A percentile compares a stretch with the other conserved stretches of the same genome.
Conservation (phyloP, 768 basidiomycete genomes). For the Porpolomopsis calyptriformis region DNA sequence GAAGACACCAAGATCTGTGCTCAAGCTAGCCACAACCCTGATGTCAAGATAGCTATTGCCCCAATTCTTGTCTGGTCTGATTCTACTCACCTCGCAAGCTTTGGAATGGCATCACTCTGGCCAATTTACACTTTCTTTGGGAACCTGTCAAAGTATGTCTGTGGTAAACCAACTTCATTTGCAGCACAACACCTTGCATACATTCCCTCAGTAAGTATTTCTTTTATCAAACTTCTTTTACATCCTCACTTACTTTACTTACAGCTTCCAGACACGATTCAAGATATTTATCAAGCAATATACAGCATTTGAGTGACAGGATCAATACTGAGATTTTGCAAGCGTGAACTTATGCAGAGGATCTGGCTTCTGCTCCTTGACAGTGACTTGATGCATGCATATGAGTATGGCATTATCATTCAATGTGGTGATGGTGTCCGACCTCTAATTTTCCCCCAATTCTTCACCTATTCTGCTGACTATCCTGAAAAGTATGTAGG, state of each 20-base stretch:
- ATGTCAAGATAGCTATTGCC: constrained; percentile 10
- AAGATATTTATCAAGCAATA: constrained; percentile 4
- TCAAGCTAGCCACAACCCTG: constrained; percentile 8
- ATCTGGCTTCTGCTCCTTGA: constrained; percentile 18
- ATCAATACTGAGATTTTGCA: constrained; percentile 12
- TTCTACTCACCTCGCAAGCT: constrained; percentile 19
- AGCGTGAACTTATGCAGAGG: constrained; percentile 19
- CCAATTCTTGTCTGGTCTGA: constrained; percentile 21
- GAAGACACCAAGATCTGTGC: constrained; percentile 7
- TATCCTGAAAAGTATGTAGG: constrained; percentile 21
- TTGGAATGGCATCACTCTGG: constrained; percentile 23
- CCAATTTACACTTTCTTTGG: constrained; percentile 27
- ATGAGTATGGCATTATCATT: constrained; percentile 15
- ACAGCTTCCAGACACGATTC: constrained; percentile 10
- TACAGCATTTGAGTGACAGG: background rate
- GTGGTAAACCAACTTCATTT: constrained; percentile 13
- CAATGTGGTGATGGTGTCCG: constrained; percentile 14
- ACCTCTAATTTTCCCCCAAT: constrained; percentile 16
- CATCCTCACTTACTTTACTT: constrained; percentile 8
- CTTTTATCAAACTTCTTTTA: background rate
- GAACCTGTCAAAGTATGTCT: constrained; percentile 25
- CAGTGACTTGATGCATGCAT: constrained; percentile 18
- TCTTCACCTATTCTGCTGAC: constrained; percentile 22
- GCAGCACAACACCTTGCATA: constrained; percentile 23
- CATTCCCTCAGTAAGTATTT: constrained; percentile 14